Evolutionary conservation across 306 rosid genomes (phyloP).

Genomic region (Malus asiatica): DNA sequence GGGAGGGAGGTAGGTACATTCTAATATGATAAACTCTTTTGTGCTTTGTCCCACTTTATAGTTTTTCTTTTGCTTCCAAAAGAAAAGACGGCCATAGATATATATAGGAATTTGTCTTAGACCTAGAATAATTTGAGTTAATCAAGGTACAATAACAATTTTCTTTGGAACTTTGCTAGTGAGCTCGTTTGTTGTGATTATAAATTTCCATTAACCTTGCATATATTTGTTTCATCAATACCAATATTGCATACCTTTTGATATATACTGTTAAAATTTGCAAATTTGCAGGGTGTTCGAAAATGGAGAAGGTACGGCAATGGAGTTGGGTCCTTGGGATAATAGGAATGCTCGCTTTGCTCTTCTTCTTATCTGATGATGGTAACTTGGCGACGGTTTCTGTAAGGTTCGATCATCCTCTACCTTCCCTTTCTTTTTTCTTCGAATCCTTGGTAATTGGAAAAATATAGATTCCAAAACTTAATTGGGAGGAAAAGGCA

Average conservation of each 20-base stretch:
- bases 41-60: too few species aligned
- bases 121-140: background rate
- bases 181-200: background rate
- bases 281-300: background rate
- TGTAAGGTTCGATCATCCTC: conserved; percentile 26
- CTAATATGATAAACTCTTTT: too few species aligned
- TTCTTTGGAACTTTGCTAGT: background rate
- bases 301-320: conserved; percentile 13
- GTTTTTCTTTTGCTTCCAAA: too few species aligned
- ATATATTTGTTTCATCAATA: background rate
- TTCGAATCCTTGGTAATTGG: background rate
- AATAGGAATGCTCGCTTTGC: background rate
- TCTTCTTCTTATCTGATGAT: background rate
- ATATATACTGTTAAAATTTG: background rate
- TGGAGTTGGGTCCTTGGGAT: conserved; percentile 16
- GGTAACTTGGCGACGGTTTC: background rate
- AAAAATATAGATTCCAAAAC: background rate
- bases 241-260: background rate
- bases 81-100: background rate
- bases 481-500: background rate
- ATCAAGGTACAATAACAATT: background rate
- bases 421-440: background rate
- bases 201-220: background rate
- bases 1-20: too few species aligned
- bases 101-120: background rate